These are phyloP conservation scores for Kalaharituber pfeilii DNA, from an alignment of 2,329 filamentous ascomycete species.

Conservation along the genomic window DNA sequence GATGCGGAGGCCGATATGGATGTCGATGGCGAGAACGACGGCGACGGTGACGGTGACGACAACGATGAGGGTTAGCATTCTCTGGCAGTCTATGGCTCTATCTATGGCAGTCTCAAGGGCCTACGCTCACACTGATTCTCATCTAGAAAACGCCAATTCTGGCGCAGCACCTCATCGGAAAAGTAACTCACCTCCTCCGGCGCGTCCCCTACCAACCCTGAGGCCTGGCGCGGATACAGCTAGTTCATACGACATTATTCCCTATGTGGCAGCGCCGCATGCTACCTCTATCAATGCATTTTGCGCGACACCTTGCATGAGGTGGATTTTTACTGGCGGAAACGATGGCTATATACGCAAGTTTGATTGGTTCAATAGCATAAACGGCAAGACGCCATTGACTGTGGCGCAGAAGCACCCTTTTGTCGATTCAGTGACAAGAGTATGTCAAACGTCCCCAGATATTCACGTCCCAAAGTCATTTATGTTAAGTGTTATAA, in stretches of 20 bases:
- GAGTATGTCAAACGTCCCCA: constrained; percentile 16
- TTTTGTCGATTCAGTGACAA: constrained; percentile 92
- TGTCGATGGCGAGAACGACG: constrained; percentile 37
- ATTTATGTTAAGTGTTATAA: too few species aligned
- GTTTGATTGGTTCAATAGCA: constrained; percentile 86
- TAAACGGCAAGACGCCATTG: constrained; percentile 81
- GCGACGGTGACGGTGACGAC: constrained; percentile 37
- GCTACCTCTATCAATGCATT: constrained; percentile 90
- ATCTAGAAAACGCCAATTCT: constrained; percentile 21
- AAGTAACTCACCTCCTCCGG: constrained; percentile 26
- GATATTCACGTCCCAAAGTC: too few species aligned
- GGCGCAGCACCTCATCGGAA: constrained; percentile 24
- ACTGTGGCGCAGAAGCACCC: constrained; percentile 93
- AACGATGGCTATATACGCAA: constrained; percentile 92
- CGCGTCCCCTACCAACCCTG: constrained; percentile 40
- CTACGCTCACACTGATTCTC: constrained; percentile 15
- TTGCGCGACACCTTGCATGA: constrained; percentile 78
- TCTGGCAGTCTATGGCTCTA: too few species aligned
- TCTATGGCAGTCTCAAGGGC: constrained; percentile 27
- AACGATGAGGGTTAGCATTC: constrained; percentile 42
- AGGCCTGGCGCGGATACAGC: constrained; percentile 65
- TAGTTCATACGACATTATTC: constrained; percentile 77
- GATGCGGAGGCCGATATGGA: constrained; percentile 36
- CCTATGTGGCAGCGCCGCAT: constrained; percentile 90
- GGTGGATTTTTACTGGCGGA: constrained; percentile 87